A percentile compares a stretch with the other conserved stretches of the same genome.
Evolutionary conservation across 176 grass and related monocot genomes (phyloP).

Genomic region (maize (Zea mays)): DNA sequence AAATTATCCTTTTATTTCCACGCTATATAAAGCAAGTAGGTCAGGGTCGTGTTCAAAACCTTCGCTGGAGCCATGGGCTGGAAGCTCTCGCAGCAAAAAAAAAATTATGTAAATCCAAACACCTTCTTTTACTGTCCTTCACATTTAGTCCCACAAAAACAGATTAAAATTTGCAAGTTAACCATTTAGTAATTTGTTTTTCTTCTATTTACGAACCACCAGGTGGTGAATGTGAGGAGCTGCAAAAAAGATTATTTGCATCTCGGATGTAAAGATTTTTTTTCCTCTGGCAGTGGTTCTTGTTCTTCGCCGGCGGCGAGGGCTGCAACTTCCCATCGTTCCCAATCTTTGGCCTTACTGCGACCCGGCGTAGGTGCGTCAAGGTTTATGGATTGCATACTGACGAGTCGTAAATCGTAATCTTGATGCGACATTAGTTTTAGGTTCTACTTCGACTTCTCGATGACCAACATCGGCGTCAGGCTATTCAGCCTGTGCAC

Average conservation of each 20-base stretch:
- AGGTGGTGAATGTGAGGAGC: no score
- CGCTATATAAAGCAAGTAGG: conserved; percentile 41
- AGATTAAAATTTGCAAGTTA: no score
- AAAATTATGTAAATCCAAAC: no score
- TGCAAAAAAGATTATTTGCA: no score
- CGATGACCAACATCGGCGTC: conserved; percentile 55
- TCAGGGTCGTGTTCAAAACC: conserved; percentile 44
- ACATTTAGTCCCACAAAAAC: no score
- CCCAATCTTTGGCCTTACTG: conserved; percentile 56
- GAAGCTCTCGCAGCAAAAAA: conserved; percentile 40
- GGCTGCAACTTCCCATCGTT: conserved; percentile 55
- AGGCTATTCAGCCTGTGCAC: conserved; percentile 60
- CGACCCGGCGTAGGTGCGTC: conserved; percentile 37
- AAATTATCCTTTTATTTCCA: background rate
- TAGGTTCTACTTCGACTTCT: conserved; percentile 75
- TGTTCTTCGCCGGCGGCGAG: conserved; percentile 49
- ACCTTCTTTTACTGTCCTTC: no score
- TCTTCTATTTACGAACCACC: no score
- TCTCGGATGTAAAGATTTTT: no score
- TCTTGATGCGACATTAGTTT: background rate
- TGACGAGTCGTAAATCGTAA: background rate
- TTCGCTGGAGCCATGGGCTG: conserved; percentile 53
- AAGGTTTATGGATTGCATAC: no score
- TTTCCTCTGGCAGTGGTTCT: conserved; percentile 62
- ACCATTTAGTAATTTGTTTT: no score